Base-by-base conservation (phyloP, 2,329 filamentous ascomycete genomes). In the Alternaria triticimaculans region DNA sequence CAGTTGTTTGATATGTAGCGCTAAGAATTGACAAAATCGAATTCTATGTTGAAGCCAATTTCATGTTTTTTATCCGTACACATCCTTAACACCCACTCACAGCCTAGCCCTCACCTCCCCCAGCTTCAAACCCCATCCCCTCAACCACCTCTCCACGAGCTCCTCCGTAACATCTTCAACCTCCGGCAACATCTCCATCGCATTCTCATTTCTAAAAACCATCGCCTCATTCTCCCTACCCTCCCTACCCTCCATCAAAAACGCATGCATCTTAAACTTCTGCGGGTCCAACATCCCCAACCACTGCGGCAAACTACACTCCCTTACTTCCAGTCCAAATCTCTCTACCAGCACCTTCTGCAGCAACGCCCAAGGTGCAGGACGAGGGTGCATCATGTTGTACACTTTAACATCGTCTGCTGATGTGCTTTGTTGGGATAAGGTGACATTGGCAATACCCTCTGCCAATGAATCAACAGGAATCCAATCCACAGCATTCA, bases 341-440 rank as follows among this genome's bases (percentile, higher is more conserved):
- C 37, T 26, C 10, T 7, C 30, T 1, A 14, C 20, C 25, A 58
- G 15, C 12, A 49, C 48, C 9, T 30, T 28, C 4, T 58, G 26
- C 3, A 51, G 33, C 21, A 58, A 3, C 5, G 6, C 33, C 21
- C 43, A 58, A 14, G 55, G 55, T 11, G 33, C 55, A 1, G 55
- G 55, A 2, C 43, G 25, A n/a, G 55, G 55, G 28, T 58, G 45
- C 55, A 58, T 58, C 55, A 58, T 51, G n/a, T 58, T 58, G 9
- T 51, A 58, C 1, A 58, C 55, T 1, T 25, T 49, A n/a, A 43
- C 55, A 4, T 30, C 18, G 45, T 51, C 49, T 26, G 18, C 14
- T 15, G 30, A 37, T 15, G 15, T n/a, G 33, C 21, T 50, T n/a
- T 8, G 49, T 10, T 12, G 55, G 8, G 55, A 43, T 7, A 26